phyloP scores from a whole-genome alignment of 768 basidiomycete genomes.

The Scleroderma citrinum region DNA sequence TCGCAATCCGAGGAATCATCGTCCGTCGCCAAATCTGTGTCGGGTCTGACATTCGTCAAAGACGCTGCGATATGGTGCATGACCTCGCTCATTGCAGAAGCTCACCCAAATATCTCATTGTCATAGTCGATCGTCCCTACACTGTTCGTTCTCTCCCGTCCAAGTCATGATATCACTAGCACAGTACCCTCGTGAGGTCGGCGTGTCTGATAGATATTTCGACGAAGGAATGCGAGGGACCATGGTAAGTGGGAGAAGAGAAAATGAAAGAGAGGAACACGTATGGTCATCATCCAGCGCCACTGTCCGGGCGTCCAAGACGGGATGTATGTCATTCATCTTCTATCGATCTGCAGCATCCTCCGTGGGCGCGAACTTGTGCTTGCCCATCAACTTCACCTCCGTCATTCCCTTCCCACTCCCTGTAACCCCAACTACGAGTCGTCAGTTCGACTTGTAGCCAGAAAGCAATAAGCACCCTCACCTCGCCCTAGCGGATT shows the following conservation, averaged over 20 bases:
- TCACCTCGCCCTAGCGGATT: conserved; percentile 82
- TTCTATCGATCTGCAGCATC: conserved; percentile 33
- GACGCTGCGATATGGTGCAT: conserved; percentile 10
- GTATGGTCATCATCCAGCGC: conserved; percentile 15
- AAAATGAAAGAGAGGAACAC: conserved; percentile 16
- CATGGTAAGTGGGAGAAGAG: conserved; percentile 12
- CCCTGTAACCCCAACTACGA: conserved; percentile 81
- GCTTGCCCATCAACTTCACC: conserved; percentile 59
- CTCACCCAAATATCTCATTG: conserved; percentile 10
- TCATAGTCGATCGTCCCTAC: conserved; percentile 5
- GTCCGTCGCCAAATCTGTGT: not conserved
- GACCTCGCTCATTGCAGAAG: conserved; percentile 11
- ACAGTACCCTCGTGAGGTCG: not conserved
- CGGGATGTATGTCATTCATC: conserved; percentile 1
- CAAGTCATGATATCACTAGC: not conserved
- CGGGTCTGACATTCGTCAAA: conserved; percentile 1
- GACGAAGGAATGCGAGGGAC: conserved; percentile 17
- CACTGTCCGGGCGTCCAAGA: not conserved
- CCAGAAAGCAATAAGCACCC: conserved; percentile 24
- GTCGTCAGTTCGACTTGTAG: conserved; percentile 10
- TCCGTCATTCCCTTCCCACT: conserved; percentile 89
- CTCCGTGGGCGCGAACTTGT: conserved; percentile 58
- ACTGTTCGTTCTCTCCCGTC: not conserved
- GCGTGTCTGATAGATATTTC: conserved; percentile 7
- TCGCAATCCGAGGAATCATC: conserved; percentile 14